These are phyloP conservation scores for Nicotiana obtusifolia DNA, from an alignment of 257 asterid genomes.

Conservation along the genomic window DNA sequence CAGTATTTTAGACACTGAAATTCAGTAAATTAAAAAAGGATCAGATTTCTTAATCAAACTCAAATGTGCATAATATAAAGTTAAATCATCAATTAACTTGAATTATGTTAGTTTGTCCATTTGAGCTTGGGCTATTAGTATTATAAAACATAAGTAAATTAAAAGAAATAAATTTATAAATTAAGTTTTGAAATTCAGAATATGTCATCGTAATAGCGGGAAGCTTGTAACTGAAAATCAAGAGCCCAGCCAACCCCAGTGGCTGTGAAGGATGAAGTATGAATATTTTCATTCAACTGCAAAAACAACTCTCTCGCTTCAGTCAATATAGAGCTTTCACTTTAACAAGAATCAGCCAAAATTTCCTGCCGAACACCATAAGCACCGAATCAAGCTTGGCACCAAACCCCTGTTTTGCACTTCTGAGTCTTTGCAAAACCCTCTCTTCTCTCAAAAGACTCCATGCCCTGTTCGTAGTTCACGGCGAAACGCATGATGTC, in stretches of 20 bases:
- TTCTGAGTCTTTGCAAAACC: conserved; percentile 44
- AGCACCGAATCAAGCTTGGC: not conserved
- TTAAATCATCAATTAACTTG: no score
- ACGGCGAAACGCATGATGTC: conserved; percentile 31
- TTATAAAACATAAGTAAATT: no score
- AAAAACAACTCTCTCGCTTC: conserved; percentile 21
- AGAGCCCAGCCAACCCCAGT: not conserved
- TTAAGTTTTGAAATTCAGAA: no score
- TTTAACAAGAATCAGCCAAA: conserved; percentile 10
- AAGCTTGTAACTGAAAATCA: not conserved
- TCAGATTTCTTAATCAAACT: no score
- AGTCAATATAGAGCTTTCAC: conserved; percentile 17
- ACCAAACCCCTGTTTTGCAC: conserved; percentile 34
- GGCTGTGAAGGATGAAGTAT: not conserved
- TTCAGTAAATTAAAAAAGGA: no score
- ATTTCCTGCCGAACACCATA: conserved; percentile 19
- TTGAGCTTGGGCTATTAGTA: no score
- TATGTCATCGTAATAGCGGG: not conserved
- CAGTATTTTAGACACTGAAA: no score
- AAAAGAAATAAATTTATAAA: no score
- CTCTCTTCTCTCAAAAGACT: conserved; percentile 29
- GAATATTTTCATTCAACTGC: not conserved
- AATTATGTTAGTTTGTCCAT: no score
- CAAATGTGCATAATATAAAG: no score
- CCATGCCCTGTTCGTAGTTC: conserved; percentile 45